These are phyloP conservation scores for Gossypium gossypioides DNA, from an alignment of 441 rosid genomes.

Conservation along the genomic window DNA sequence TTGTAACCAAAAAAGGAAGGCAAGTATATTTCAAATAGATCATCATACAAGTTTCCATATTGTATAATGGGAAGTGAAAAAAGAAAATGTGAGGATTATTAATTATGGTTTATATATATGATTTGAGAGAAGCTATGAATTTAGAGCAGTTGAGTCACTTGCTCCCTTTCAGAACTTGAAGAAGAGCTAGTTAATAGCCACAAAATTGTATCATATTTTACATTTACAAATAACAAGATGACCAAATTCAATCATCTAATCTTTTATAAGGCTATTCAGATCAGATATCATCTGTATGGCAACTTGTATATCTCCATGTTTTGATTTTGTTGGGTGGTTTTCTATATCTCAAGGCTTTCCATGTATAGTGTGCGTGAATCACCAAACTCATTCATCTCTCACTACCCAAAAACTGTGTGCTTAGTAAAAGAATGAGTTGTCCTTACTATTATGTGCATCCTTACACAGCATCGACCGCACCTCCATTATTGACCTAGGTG, in stretches of 20 bases:
- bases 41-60: background rate
- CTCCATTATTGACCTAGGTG: slow-evolving; percentile 61
- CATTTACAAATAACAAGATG: background rate
- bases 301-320: background rate
- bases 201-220: background rate
- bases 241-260: slow-evolving; percentile 9
- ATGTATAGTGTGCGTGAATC: background rate
- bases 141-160: slow-evolving; percentile 11
- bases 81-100: background rate
- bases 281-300: slow-evolving; percentile 1
- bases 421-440: slow-evolving; percentile 40
- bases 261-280: slow-evolving; percentile 2
- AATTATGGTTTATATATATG: background rate
- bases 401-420: background rate
- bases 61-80: background rate
- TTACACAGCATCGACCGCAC: slow-evolving; percentile 63
- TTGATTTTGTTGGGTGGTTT: background rate
- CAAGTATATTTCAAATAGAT: background rate
- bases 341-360: background rate
- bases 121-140: background rate
- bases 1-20: background rate
- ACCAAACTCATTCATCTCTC: background rate
- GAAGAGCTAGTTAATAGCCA: background rate
- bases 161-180: slow-evolving; percentile 9
- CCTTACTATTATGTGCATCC: slow-evolving; percentile 47